Evolutionary conservation across 169 alveolate genomes (phyloP), one percentile per base, ranked within the genome.

Genomic region (Plasmodium vivax): DNA sequence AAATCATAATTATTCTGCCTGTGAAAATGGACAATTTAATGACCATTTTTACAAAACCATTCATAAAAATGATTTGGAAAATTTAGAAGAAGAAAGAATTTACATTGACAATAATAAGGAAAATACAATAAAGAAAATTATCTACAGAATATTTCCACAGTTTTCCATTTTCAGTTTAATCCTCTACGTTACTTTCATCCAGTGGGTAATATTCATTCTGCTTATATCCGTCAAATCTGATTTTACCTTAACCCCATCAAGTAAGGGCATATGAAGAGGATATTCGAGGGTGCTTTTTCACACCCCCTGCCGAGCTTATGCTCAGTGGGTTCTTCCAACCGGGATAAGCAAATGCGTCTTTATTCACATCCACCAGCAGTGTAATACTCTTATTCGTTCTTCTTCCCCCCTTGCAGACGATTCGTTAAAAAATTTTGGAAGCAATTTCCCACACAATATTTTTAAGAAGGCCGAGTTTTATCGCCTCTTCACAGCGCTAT

Each of bases 31-130:
- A 71, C 54, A 74, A 47, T 92, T 92, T 92, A 92, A 92, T 82
- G 95, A 92, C 68, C 95, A 92, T 82, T 92, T 92, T 83, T 92
- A 92, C 79, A 92, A 32, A 72, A 92, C 92, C 19, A 51, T 92
- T 34, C 82, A 92, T 92, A 92, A 92, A 62, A 83, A 92, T 73
- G 95, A 83, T 74, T 72, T 83, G 77, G 95, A 92, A 2, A 83
- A 73, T 71, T 41, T 83, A 82, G 95, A 92, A 72, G 95, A 83
- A 82, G 95, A 82, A 79, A 73, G 84, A 82, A 68, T 92, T 73
- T 82, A 56, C 56, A 68, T 92, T 71, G 85, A 92, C 38, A 38
- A 71, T 79, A 30, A 74, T 68, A 82, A 81, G 58, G 92, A 83
- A 38, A 92, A 82, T 83, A 92, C 79, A 51, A 71, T 92, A 14